Evolutionary conservation across 163 green algal genomes (phyloP), one percentile per base, ranked within the genome.

Genomic region (Scenedesmus sp.): DNA sequence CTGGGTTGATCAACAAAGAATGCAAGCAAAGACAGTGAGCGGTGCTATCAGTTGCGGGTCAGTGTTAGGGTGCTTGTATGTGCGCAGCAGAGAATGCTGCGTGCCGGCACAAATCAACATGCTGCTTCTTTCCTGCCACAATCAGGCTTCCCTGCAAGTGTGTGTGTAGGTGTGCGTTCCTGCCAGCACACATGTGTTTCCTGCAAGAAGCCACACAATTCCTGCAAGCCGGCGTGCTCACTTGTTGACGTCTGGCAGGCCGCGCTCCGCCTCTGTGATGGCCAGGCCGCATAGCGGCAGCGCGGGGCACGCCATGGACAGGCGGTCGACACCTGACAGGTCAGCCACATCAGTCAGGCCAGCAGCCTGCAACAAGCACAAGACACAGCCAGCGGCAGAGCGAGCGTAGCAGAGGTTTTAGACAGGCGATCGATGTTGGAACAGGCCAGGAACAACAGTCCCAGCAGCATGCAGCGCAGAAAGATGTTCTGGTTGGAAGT

Each of bases 281-380:
- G 98, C 98, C 85, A 99, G 96, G 52, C 98, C 98, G 95, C 98
- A 99, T 82, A 99, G 95, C 4, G 98, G 98, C 93, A 99, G 93
- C 59, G 98, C 98, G 12, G 98, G 98, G 96, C 98, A 99, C 20
- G 98, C 98, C 98, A 99, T 99, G 87, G 96, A 98, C 13, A 93
- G 89, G n/a, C 93, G 82, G 91, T 92, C 86, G 1, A 94, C 20
- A 15, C 20, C n/a, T 1, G 60, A 54, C 0, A 93, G 74, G 84
- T 91, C 85, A 15, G 81, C 90, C 8, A 82, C 90, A 59, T 90
- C 83, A 16, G n/a, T 81, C 56, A 93, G 84, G 3, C 90, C 90
- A 34, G 85, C 90, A 62, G 90, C 84, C 84, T 93, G 86, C 84
- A 79, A 84, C 7, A 59, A 84, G 54, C n/a, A 84, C 12, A 84